Evolutionary conservation across 345 rosid genomes (phyloP).

Genomic region (Theobroma cacao): DNA sequence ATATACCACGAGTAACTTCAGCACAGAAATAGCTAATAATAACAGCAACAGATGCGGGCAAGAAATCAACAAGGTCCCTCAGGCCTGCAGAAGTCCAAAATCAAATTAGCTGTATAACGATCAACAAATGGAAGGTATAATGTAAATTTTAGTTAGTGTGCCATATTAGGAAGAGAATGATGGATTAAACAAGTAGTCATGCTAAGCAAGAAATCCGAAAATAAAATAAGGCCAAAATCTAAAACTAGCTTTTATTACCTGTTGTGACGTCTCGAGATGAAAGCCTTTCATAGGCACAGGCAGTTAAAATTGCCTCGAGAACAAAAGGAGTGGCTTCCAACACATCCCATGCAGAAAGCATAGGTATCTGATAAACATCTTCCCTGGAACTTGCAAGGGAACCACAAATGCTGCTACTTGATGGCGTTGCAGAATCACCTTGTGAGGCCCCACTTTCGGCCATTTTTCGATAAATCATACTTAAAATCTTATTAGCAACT

Average conservation of each 20-base stretch:
- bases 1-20: conserved; percentile 59
- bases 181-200: neutral
- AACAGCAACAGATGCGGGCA: conserved; percentile 58
- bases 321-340: conserved; percentile 64
- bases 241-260: conserved; percentile 28
- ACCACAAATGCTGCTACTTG: conserved; percentile 32
- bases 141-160: too few relatives aligned
- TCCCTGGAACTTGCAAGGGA: conserved; percentile 39
- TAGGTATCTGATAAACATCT: conserved; percentile 48
- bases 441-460: conserved; percentile 32
- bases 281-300: conserved; percentile 69
- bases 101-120: neutral
- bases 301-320: conserved; percentile 63
- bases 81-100: conserved; percentile 44
- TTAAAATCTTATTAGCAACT: conserved; percentile 52
- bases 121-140: neutral
- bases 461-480: conserved; percentile 58
- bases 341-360: conserved; percentile 67
- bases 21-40: conserved; percentile 61
- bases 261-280: conserved; percentile 64
- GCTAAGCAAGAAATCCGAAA: neutral
- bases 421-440: conserved; percentile 36
- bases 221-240: neutral
- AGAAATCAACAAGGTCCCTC: conserved; percentile 60
- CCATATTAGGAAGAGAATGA: neutral